Percentiles rank a stretch among this genome's conserved stretches.
phyloP scores from a whole-genome alignment of 345 rosid species.

The Gossypium mustelinum region DNA sequence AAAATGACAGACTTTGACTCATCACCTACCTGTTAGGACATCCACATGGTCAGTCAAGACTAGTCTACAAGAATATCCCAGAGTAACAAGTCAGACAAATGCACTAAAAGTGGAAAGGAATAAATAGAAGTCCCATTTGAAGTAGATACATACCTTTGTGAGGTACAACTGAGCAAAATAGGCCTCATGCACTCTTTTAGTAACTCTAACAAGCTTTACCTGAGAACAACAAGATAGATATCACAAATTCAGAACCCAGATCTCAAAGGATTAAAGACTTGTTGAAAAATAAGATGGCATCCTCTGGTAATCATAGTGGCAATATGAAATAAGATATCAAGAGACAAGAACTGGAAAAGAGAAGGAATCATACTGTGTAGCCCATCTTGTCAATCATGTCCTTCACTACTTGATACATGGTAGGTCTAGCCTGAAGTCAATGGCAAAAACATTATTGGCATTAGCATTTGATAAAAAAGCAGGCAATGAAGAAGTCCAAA shows the following conservation, averaged over 20 bases:
- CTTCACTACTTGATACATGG: conserved; percentile 87
- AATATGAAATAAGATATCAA: neutral
- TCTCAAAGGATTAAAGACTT: neutral
- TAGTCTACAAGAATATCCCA: neutral
- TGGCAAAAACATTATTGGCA: conserved; percentile 16
- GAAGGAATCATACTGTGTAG: conserved; percentile 47
- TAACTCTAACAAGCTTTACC: conserved; percentile 90
- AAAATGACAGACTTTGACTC: conserved; percentile 59
- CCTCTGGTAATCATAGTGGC: neutral
- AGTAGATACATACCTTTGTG: conserved; percentile 51
- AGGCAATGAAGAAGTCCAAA: neutral
- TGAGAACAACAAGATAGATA: conserved; percentile 25
- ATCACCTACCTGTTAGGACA: conserved; percentile 53
- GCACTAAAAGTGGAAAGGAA: neutral
- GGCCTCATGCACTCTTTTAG: conserved; percentile 91
- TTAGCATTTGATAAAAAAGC: conserved; percentile 5
- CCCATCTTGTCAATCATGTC: conserved; percentile 94
- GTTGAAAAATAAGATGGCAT: neutral
- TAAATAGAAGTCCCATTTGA: neutral
- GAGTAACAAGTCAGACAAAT: neutral
- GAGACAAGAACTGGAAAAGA: neutral
- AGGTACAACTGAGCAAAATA: conserved; percentile 82
- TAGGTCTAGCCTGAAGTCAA: conserved; percentile 76
- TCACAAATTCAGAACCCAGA: conserved; percentile 7
- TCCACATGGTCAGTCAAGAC: conserved; percentile 14